phyloP scores from a whole-genome alignment of 192 early-diverging fungal genomes.

The Ambispora gerdemannii region DNA sequence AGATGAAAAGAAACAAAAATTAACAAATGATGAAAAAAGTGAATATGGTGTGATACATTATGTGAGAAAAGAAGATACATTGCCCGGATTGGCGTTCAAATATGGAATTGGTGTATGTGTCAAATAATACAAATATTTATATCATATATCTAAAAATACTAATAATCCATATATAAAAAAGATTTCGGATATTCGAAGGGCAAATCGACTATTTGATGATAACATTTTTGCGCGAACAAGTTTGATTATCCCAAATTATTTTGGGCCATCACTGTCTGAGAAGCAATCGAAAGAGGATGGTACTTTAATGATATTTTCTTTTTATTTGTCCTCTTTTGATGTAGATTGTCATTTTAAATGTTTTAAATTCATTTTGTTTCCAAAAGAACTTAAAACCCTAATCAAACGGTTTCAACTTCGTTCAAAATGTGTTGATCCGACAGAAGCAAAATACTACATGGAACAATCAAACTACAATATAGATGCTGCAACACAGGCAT shows the following conservation, averaged over 20 bases:
- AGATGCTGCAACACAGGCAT: constrained; percentile 9
- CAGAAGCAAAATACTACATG: constrained; percentile 26
- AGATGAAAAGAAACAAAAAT: no score
- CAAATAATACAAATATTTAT: no score
- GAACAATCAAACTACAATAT: constrained; percentile 19
- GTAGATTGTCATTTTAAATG: background rate
- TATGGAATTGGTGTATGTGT: constrained; percentile 26
- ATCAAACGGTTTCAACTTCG: constrained; percentile 27
- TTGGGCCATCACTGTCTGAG: constrained; percentile 17
- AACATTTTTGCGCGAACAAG: constrained; percentile 12
- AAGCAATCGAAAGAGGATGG: constrained; percentile 26
- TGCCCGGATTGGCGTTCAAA: constrained; percentile 19
- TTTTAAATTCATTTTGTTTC: background rate
- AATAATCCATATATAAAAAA: no score
- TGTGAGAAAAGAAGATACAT: constrained; percentile 21
- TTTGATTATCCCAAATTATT: constrained; percentile 20
- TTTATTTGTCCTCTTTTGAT: background rate
- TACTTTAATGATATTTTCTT: constrained; percentile 4
- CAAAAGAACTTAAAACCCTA: constrained; percentile 15
- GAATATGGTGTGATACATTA: constrained; percentile 2
- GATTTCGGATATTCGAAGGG: constrained; percentile 10
- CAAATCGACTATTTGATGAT: constrained; percentile 25
- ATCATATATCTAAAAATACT: no score
- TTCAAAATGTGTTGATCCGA: constrained; percentile 20
- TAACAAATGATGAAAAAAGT: background rate